Evolutionary conservation across 2,329 filamentous ascomycete genomes (phyloP).

Genomic region (Rhynchosporium agropyri): DNA sequence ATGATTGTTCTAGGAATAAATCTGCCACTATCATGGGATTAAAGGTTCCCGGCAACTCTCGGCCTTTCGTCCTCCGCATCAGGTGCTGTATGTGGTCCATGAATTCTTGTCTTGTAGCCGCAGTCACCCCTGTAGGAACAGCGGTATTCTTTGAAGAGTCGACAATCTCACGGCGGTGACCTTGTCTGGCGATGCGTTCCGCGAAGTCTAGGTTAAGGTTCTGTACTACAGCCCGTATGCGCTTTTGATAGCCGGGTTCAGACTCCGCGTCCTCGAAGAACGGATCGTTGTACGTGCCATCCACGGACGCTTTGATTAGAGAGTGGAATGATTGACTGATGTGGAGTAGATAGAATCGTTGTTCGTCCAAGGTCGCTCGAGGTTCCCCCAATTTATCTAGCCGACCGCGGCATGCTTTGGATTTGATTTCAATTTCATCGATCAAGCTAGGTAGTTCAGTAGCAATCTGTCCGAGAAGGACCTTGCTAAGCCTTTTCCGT

Average conservation of each 20-base stretch:
- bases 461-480: constrained; percentile 53
- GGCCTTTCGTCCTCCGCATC: constrained; percentile 49
- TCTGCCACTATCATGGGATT: constrained; percentile 61
- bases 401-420: constrained; percentile 42
- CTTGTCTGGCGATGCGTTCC: constrained; percentile 46
- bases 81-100: constrained; percentile 46
- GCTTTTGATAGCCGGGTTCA: constrained; percentile 44
- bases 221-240: constrained; percentile 58
- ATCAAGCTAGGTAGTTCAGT: constrained; percentile 51
- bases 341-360: constrained; percentile 51
- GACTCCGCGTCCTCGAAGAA: constrained; percentile 52
- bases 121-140: constrained; percentile 24
- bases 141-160: constrained; percentile 28
- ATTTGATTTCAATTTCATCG: constrained; percentile 46
- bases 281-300: constrained; percentile 53
- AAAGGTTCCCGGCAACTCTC: constrained; percentile 63
- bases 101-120: constrained; percentile 44
- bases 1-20: constrained; percentile 61
- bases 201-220: constrained; percentile 53
- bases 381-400: constrained; percentile 54
- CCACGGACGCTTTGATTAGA: constrained; percentile 50
- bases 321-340: constrained; percentile 50
- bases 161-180: constrained; percentile 47
- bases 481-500: constrained; percentile 51
- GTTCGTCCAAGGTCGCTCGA: constrained; percentile 50